Evolutionary conservation across 345 rosid species (phyloP).

Genomic region (Arabis hirsuta): DNA sequence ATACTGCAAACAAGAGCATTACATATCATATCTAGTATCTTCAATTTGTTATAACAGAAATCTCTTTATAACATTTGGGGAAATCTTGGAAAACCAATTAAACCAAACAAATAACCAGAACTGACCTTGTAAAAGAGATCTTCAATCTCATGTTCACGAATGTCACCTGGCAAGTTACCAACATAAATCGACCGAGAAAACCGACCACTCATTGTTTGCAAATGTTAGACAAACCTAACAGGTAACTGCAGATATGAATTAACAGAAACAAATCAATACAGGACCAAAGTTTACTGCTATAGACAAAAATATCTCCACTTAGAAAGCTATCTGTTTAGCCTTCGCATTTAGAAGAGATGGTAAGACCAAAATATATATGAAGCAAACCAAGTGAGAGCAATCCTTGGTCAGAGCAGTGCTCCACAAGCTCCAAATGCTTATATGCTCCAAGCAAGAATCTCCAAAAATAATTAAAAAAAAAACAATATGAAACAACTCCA

Average conservation of each 20-base stretch:
- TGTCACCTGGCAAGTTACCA: conserved; percentile 93
- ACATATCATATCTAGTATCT: neutral
- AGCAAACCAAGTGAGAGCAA: conserved; percentile 96
- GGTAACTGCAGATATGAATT: conserved; percentile 31
- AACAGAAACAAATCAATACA: conserved; percentile 28
- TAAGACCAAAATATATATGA: conserved; percentile 54
- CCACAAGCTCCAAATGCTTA: conserved; percentile 86
- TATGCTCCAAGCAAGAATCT: conserved; percentile 89
- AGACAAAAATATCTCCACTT: conserved; percentile 38
- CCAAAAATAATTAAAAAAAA: conserved; percentile 55
- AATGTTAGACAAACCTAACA: conserved; percentile 27
- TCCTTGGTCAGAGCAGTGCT: conserved; percentile 87
- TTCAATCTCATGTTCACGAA: conserved; percentile 86
- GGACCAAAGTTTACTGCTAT: conserved; percentile 29
- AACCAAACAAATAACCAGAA: conserved; percentile 17
- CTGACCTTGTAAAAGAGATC: conserved; percentile 95
- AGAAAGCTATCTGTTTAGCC: conserved; percentile 42
- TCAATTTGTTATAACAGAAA: neutral
- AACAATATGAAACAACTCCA: conserved; percentile 64
- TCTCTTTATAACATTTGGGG: neutral
- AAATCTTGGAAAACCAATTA: neutral
- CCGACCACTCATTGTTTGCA: conserved; percentile 83
- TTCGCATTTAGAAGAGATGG: conserved; percentile 43
- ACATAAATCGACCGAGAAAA: conserved; percentile 97
- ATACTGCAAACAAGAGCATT: conserved; percentile 53